Evolutionary conservation across 768 basidiomycete species (phyloP).

Genomic region (Pleurotus eryngii): DNA sequence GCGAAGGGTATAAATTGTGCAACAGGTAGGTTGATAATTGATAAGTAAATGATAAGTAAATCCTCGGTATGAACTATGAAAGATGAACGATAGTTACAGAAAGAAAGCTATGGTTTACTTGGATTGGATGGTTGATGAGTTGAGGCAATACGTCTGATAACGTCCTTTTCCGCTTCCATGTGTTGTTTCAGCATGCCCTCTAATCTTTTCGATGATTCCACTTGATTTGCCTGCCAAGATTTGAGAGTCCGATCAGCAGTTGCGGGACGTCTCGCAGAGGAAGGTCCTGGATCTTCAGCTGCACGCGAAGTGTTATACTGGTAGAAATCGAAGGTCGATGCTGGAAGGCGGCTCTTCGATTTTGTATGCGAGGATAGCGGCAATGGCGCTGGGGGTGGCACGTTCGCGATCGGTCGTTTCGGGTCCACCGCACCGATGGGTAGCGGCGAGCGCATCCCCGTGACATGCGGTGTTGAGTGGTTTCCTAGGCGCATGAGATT

Average conservation of each 20-base stretch:
- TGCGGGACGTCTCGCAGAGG: constrained; percentile 11
- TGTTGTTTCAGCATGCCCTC: constrained; percentile 82
- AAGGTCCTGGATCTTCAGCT: constrained; percentile 9
- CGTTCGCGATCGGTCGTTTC: constrained; percentile 52
- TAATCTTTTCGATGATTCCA: constrained; percentile 61
- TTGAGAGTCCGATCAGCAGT: constrained; percentile 28
- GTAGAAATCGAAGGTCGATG: constrained; percentile 42
- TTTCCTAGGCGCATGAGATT: constrained; percentile 65
- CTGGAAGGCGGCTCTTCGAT: constrained; percentile 35
- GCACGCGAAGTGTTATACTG: constrained; percentile 41
- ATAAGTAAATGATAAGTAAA: constrained; percentile 20
- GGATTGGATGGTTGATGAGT: constrained; percentile 19
- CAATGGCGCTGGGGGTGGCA: constrained; percentile 39
- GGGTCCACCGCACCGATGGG: constrained; percentile 27
- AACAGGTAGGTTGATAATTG: neutral
- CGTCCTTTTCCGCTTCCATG: constrained; percentile 80
- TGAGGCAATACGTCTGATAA: constrained; percentile 70
- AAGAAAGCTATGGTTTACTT: constrained; percentile 14
- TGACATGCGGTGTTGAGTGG: constrained; percentile 64
- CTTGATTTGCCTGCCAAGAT: constrained; percentile 32
- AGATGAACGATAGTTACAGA: constrained; percentile 11
- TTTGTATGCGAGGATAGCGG: constrained; percentile 43
- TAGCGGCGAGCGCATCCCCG: constrained; percentile 32
- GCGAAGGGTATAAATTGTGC: constrained; percentile 9
- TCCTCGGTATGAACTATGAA: constrained; percentile 18